These are phyloP conservation scores for Pluteus cervinus DNA, from an alignment of 768 basidiomycete genomes.

Conservation along the genomic window DNA sequence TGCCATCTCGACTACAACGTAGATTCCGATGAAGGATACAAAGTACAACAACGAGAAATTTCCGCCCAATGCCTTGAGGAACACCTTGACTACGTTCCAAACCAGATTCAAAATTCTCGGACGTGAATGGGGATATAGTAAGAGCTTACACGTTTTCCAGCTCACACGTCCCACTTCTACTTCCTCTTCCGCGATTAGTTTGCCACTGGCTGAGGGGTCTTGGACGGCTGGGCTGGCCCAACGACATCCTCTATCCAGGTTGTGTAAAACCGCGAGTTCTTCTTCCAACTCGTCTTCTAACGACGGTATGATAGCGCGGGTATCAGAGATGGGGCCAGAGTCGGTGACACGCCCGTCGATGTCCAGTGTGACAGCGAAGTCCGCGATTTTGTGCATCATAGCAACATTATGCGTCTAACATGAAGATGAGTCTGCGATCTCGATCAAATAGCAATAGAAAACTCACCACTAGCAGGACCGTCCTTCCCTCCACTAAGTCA, in stretches of 20 bases:
- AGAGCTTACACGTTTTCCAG: conserved; percentile 38
- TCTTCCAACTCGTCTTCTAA: conserved; percentile 23
- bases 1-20: conserved; percentile 18
- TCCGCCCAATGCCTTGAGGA: conserved; percentile 27
- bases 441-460: neutral
- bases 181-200: conserved; percentile 59
- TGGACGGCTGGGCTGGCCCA: too few species aligned
- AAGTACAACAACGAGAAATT: conserved; percentile 29
- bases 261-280: conserved; percentile 21
- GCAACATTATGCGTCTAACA: conserved; percentile 43
- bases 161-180: conserved; percentile 53
- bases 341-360: conserved; percentile 43
- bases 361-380: conserved; percentile 51
- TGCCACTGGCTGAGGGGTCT: conserved; percentile 30
- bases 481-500: neutral
- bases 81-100: too few species aligned
- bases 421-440: neutral
- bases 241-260: conserved; percentile 23
- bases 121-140: too few species aligned
- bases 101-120: too few species aligned
- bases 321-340: conserved; percentile 43
- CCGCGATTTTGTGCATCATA: conserved; percentile 43
- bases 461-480: conserved; percentile 25
- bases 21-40: conserved; percentile 16
- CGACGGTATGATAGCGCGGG: conserved; percentile 28